These are phyloP conservation scores for Nemania abortiva DNA, from an alignment of 2,329 filamentous ascomycete genomes.

Conservation along the genomic window DNA sequence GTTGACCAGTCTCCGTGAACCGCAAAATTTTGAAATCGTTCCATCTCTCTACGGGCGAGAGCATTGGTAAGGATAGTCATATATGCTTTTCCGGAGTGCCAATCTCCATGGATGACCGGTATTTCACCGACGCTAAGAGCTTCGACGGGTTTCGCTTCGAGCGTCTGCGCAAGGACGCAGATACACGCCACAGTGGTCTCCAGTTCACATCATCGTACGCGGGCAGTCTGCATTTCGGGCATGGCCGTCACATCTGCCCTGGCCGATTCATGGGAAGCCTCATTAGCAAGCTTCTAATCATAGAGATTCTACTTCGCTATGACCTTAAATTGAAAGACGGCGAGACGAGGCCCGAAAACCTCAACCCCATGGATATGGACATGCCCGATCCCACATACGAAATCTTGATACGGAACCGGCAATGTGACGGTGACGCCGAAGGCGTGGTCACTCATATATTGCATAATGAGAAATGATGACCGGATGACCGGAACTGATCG, in stretches of 20 bases:
- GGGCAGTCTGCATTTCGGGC: slow-evolving; percentile 34
- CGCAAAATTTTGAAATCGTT: slow-evolving; percentile 26
- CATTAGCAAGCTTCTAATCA: slow-evolving; percentile 33
- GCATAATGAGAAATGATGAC: too few species aligned
- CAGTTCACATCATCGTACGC: slow-evolving; percentile 32
- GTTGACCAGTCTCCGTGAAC: slow-evolving; percentile 32
- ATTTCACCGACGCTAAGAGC: slow-evolving; percentile 6
- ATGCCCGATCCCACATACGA: too few species aligned
- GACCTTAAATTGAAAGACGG: slow-evolving; percentile 29
- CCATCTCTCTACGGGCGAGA: slow-evolving; percentile 29
- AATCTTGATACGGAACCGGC: too few species aligned
- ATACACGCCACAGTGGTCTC: slow-evolving; percentile 25
- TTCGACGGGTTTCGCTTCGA: slow-evolving; percentile 36
- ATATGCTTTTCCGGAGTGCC: slow-evolving; percentile 36
- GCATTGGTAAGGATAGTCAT: slow-evolving; percentile 25
- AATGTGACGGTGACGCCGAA: too few species aligned
- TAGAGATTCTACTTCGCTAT: slow-evolving; percentile 32
- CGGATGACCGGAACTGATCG: too few species aligned
- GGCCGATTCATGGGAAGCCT: slow-evolving; percentile 35
- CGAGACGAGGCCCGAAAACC: too few species aligned
- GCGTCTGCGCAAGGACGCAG: slow-evolving; percentile 13
- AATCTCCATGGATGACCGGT: slow-evolving; percentile 25
- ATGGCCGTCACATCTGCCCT: slow-evolving; percentile 32
- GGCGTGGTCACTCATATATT: too few species aligned
- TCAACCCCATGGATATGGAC: too few species aligned